Conservation (phyloP, 768 basidiomycete species). For the Hebeloma cylindrosporum region DNA sequence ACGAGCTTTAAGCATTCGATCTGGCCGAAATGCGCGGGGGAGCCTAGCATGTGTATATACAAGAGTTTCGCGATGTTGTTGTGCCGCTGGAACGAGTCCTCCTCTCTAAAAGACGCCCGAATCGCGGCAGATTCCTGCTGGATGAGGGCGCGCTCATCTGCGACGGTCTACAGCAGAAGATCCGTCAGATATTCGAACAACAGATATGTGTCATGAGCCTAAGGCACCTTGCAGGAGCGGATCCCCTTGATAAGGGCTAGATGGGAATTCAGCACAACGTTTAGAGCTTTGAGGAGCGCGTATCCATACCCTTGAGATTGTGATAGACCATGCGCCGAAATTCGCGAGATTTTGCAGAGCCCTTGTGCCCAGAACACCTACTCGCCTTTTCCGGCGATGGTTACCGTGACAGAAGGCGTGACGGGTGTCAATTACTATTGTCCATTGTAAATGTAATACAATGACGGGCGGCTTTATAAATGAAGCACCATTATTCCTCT, state of each 20-base stretch:
- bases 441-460: background rate
- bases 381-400: slow-evolving; percentile 1
- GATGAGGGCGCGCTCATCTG: slow-evolving; percentile 95
- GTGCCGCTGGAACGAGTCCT: slow-evolving; percentile 92
- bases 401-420: background rate
- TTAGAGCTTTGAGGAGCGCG: background rate
- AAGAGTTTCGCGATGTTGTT: slow-evolving; percentile 98
- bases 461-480: background rate
- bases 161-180: slow-evolving; percentile 71
- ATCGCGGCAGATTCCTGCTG: slow-evolving; percentile 98
- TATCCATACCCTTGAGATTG: slow-evolving; percentile 75
- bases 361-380: slow-evolving; percentile 5
- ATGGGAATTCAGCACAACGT: slow-evolving; percentile 24
- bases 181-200: slow-evolving; percentile 18
- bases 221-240: slow-evolving; percentile 86
- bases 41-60: slow-evolving; percentile 99
- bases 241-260: slow-evolving; percentile 97
- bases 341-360: slow-evolving; percentile 1
- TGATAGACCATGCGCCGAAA: slow-evolving; percentile 65
- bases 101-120: slow-evolving; percentile 94
- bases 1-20: slow-evolving; percentile 96
- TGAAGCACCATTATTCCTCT: no score
- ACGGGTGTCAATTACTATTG: background rate
- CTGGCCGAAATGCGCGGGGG: slow-evolving; percentile 98
- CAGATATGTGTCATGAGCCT: slow-evolving; percentile 7